Percentiles rank a stretch among this genome's conserved stretches.
Evolutionary conservation across 2,329 filamentous ascomycete genomes (phyloP).

Genomic region (Aureobasidium musti): DNA sequence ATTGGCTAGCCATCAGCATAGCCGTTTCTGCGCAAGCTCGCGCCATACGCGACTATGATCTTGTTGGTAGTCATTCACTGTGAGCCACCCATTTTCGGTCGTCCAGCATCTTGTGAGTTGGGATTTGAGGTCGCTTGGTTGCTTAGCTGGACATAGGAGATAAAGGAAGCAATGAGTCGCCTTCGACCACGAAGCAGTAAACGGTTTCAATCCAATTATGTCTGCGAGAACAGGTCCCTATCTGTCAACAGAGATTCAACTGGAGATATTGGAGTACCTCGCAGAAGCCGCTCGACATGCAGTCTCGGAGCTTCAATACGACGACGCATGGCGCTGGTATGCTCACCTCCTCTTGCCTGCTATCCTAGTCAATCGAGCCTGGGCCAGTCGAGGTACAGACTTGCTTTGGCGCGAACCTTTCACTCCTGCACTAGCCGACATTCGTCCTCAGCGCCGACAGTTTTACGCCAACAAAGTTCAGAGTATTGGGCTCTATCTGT

Average conservation of each 20-base stretch:
- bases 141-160: neutral
- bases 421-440: constrained; percentile 7
- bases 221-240: neutral
- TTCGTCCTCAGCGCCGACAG: constrained; percentile 2
- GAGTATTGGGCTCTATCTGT: constrained; percentile 12
- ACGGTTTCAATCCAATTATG: neutral
- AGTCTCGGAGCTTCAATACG: neutral
- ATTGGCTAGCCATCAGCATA: constrained; percentile 1
- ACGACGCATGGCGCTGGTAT: constrained; percentile 18
- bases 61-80: neutral
- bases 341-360: constrained; percentile 5
- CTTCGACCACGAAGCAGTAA: neutral
- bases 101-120: neutral
- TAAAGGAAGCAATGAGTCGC: neutral
- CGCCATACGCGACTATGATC: neutral
- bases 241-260: neutral
- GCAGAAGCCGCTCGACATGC: constrained; percentile 14
- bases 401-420: constrained; percentile 14
- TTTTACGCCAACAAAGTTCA: constrained; percentile 9
- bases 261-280: neutral
- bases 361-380: constrained; percentile 6
- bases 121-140: too few species aligned
- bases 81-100: neutral
- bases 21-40: neutral
- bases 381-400: neutral